Conservation (phyloP, 768 basidiomycete species). For the Amyloporia xantha region DNA sequence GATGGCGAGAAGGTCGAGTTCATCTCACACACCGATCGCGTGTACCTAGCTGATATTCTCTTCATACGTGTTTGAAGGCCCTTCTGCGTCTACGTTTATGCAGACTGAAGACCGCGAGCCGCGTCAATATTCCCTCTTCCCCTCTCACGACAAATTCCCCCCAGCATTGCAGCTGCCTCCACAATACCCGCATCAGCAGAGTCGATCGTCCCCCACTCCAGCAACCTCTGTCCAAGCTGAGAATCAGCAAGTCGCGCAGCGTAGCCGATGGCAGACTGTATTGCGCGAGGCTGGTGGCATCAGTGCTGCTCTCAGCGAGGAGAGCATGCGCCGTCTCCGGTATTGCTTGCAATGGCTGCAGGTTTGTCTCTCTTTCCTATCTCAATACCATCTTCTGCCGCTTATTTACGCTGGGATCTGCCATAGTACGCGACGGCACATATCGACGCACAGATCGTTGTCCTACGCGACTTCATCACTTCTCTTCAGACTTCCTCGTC, state of each 20-base stretch:
- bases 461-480: slow-evolving; percentile 78
- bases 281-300: slow-evolving; percentile 84
- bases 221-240: background rate
- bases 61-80: background rate
- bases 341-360: slow-evolving; percentile 88
- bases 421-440: slow-evolving; percentile 76
- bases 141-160: background rate
- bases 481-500: slow-evolving; percentile 46
- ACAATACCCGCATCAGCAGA: background rate
- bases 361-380: slow-evolving; percentile 31
- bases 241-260: slow-evolving; percentile 51
- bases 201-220: background rate
- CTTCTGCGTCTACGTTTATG: background rate
- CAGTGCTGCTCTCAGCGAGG: slow-evolving; percentile 83
- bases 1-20: slow-evolving; percentile 6
- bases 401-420: background rate
- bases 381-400: slow-evolving; percentile 1
- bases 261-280: slow-evolving; percentile 83
- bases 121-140: background rate
- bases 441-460: slow-evolving; percentile 81
- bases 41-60: too few relatives aligned
- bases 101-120: slow-evolving; percentile 12
- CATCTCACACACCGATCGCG: too few relatives aligned
- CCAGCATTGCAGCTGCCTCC: background rate
- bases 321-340: slow-evolving; percentile 79